Conservation (phyloP, 2,329 filamentous ascomycete species). For the Hypoxylon sp. region DNA sequence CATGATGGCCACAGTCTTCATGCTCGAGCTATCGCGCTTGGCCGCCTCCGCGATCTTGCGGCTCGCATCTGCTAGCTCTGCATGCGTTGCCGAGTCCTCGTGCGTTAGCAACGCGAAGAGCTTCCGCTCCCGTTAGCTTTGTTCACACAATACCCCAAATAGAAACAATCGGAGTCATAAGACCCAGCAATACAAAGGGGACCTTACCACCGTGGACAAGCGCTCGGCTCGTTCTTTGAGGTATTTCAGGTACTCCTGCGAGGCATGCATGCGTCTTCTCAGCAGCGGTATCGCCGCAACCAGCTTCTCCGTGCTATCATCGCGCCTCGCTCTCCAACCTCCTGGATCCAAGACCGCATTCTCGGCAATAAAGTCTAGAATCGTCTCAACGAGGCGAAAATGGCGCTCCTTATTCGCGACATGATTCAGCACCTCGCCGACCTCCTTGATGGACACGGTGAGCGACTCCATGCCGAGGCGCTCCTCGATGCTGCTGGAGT, state of each 20-base stretch:
- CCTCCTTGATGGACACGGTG: conserved; percentile 40
- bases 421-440: conserved; percentile 47
- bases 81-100: conserved; percentile 46
- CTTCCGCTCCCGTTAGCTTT: conserved; percentile 33
- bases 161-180: not conserved
- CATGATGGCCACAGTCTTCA: conserved; percentile 50
- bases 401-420: conserved; percentile 48
- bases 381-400: conserved; percentile 40
- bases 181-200: not conserved
- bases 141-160: not conserved
- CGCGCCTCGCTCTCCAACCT: conserved; percentile 22
- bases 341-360: conserved; percentile 19
- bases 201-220: conserved; percentile 48
- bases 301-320: conserved; percentile 40
- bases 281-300: conserved; percentile 47
- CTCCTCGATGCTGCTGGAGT: conserved; percentile 39
- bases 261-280: conserved; percentile 43
- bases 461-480: conserved; percentile 42
- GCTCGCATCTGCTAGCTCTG: conserved; percentile 43
- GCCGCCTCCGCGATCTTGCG: conserved; percentile 43
- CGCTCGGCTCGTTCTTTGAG: conserved; percentile 49
- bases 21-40: conserved; percentile 44
- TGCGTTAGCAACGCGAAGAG: conserved; percentile 48
- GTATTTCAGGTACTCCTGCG: conserved; percentile 47
- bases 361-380: conserved; percentile 43